Conservation (phyloP, 164 flowering plant species). For the Kalanchoe fedtschenkoi region DNA sequence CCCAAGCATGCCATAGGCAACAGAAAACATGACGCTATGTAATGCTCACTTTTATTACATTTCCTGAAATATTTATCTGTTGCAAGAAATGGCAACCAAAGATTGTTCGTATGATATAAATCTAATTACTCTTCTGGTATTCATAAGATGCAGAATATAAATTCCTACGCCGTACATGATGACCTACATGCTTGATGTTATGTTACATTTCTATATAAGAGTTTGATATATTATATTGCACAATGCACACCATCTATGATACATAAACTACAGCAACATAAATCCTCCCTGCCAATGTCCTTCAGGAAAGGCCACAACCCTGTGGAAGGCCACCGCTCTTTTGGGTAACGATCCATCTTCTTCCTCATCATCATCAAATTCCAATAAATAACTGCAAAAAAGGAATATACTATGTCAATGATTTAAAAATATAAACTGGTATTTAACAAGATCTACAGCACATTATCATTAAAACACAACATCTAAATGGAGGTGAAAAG, state of each 20-base stretch:
- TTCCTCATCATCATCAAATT: slow-evolving; percentile 81
- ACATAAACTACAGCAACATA: neutral
- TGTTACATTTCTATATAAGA: neutral
- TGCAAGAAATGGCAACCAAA: no score
- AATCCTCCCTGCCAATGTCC: slow-evolving; percentile 69
- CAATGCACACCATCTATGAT: neutral
- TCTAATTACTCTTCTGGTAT: no score
- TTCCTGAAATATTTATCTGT: neutral
- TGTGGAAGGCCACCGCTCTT: slow-evolving; percentile 67
- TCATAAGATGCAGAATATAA: neutral
- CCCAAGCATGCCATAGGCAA: slow-evolving; percentile 6
- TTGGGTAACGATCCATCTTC: slow-evolving; percentile 93
- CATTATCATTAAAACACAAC: no score
- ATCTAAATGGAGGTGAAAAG: no score
- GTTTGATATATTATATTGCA: neutral
- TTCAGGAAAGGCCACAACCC: slow-evolving; percentile 79
- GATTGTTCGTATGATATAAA: no score
- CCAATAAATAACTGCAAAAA: slow-evolving; percentile 57
- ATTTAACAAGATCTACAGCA: neutral
- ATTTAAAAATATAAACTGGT: neutral
- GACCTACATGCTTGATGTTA: neutral
- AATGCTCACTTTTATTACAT: neutral
- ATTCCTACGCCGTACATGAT: neutral
- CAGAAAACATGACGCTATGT: neutral
- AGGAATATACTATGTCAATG: neutral